phyloP scores from a whole-genome alignment of 2,329 filamentous ascomycete species.

The Beauveria sp. region DNA sequence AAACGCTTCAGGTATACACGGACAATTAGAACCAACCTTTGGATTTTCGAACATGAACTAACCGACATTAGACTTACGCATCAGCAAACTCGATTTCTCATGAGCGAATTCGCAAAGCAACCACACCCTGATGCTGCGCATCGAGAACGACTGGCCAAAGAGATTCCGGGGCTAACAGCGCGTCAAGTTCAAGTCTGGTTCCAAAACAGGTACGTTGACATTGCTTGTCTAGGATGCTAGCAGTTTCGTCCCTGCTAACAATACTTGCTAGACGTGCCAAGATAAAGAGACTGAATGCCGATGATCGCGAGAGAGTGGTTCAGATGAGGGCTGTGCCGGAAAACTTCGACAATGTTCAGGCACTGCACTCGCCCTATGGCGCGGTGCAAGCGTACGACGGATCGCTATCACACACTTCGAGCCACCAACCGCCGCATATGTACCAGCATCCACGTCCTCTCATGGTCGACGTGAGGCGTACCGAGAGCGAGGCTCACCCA shows the following conservation, averaged over 20 bases:
- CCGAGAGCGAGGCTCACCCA: slow-evolving; percentile 52
- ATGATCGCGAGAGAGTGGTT: slow-evolving; percentile 63
- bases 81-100: slow-evolving; percentile 92
- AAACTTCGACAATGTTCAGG: slow-evolving; percentile 63
- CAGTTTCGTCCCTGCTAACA: slow-evolving; percentile 12
- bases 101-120: slow-evolving; percentile 95
- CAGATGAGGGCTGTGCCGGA: slow-evolving; percentile 65
- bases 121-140: slow-evolving; percentile 90
- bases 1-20: slow-evolving; percentile 65
- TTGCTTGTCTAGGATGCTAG: neutral
- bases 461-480: slow-evolving; percentile 60
- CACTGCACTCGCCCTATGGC: slow-evolving; percentile 59
- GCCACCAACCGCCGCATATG: slow-evolving; percentile 17
- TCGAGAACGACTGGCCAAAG: slow-evolving; percentile 74
- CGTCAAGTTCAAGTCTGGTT: slow-evolving; percentile 98
- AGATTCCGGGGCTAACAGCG: slow-evolving; percentile 86
- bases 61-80: slow-evolving; percentile 65
- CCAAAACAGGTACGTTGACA: slow-evolving; percentile 71
- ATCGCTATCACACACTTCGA: slow-evolving; percentile 38
- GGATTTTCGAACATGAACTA: neutral
- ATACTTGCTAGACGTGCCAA: slow-evolving; percentile 50
- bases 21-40: neutral
- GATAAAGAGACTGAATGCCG: slow-evolving; percentile 62
- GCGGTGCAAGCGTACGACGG: slow-evolving; percentile 47
- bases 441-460: slow-evolving; percentile 61